Percentiles rank a stretch among this genome's conserved stretches.
phyloP scores from a whole-genome alignment of 2,329 filamentous ascomycete species.

The Fusarium cyanostomum region DNA sequence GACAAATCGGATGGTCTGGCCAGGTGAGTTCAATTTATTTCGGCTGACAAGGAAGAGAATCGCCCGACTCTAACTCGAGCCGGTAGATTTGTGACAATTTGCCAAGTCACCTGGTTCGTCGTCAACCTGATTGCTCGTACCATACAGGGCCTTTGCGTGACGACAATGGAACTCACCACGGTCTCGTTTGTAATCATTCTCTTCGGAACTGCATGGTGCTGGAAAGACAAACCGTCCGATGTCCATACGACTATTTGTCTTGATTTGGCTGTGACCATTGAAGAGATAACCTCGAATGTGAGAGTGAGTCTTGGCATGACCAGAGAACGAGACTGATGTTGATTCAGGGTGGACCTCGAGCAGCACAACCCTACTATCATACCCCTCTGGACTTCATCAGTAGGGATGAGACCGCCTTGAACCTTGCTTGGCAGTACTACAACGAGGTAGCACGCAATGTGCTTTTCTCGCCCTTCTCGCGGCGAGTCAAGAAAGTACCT shows the following conservation, averaged over 20 bases:
- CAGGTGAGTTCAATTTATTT: slow-evolving; percentile 1
- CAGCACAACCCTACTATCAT: slow-evolving; percentile 6
- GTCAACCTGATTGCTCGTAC: slow-evolving; percentile 1
- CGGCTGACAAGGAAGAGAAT: no score
- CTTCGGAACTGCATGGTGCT: slow-evolving; percentile 21
- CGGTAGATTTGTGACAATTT: slow-evolving; percentile 1
- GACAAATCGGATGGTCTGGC: slow-evolving; percentile 20
- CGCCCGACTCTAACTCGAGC: rapidly evolving
- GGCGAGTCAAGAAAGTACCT: not conserved
- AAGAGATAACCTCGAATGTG: not conserved
- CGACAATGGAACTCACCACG: slow-evolving; percentile 20
- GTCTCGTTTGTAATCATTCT: slow-evolving; percentile 14
- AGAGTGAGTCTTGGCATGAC: no score
- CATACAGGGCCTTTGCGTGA: slow-evolving; percentile 10
- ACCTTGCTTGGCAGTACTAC: slow-evolving; percentile 22
- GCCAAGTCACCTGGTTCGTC: slow-evolving; percentile 19
- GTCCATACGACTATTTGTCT: slow-evolving; percentile 3
- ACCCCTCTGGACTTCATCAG: slow-evolving; percentile 17
- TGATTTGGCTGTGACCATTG: not conserved
- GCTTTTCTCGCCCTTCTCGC: slow-evolving; percentile 12
- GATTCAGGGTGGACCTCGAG: not conserved
- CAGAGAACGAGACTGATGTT: not conserved
- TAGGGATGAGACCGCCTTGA: slow-evolving; percentile 15
- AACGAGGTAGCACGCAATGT: slow-evolving; percentile 11
- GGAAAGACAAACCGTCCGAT: slow-evolving; percentile 24